These are phyloP conservation scores for Bretschneidera sinensis DNA, from an alignment of 345 rosid genomes.

Conservation along the genomic window DNA sequence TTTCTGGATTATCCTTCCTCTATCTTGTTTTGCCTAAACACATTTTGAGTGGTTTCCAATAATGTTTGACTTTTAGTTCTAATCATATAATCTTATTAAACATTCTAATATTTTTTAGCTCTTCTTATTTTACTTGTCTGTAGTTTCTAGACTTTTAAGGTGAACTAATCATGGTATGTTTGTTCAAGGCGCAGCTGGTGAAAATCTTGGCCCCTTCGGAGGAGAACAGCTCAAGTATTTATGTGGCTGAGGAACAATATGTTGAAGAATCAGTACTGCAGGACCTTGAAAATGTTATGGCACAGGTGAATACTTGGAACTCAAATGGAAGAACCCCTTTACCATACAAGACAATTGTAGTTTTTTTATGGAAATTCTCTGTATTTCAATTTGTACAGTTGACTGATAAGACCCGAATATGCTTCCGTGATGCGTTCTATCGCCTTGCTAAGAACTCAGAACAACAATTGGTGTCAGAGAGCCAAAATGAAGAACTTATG, in stretches of 20 bases:
- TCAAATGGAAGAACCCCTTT: background rate
- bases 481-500: slow-evolving; percentile 20
- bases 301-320: slow-evolving; percentile 39
- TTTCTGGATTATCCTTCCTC: too few species aligned
- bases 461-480: slow-evolving; percentile 11
- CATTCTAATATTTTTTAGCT: too few species aligned
- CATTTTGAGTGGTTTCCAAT: too few species aligned
- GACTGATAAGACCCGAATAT: slow-evolving; percentile 51
- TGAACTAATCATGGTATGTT: slow-evolving; percentile 13
- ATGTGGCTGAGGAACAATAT: slow-evolving; percentile 28
- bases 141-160: background rate
- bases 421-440: slow-evolving; percentile 78
- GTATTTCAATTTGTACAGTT: slow-evolving; percentile 38
- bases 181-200: slow-evolving; percentile 25
- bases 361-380: background rate
- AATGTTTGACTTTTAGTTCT: too few species aligned
- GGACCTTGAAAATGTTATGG: slow-evolving; percentile 62
- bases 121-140: background rate
- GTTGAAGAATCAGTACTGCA: slow-evolving; percentile 55
- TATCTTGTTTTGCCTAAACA: too few species aligned
- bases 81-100: too few species aligned
- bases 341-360: too few species aligned
- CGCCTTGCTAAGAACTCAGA: slow-evolving; percentile 73
- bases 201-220: background rate
- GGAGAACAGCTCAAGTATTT: background rate